Conservation (phyloP, 805 yeast species). For the Candida ortonii region DNA sequence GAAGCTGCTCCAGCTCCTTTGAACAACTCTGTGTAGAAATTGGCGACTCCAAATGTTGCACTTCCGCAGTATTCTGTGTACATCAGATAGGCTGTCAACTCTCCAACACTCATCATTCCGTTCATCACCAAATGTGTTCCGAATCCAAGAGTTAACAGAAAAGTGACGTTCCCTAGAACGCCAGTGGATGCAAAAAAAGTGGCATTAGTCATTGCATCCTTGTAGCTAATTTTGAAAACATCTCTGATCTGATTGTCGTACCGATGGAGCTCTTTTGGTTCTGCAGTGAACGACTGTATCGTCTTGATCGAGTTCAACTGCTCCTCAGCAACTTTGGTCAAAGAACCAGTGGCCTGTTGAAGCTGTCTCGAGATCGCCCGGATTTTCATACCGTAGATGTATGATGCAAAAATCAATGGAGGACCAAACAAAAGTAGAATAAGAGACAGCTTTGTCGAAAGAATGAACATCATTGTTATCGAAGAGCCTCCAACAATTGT, state of each 20-base stretch:
- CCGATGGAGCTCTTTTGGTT: constrained; percentile 68
- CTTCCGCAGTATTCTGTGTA: constrained; percentile 93
- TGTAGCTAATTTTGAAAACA: constrained; percentile 67
- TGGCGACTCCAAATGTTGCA: constrained; percentile 86
- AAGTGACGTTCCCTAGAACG: constrained; percentile 75
- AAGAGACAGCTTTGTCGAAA: constrained; percentile 74
- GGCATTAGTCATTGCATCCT: constrained; percentile 80
- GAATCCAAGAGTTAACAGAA: constrained; percentile 69
- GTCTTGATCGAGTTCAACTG: constrained; percentile 82
- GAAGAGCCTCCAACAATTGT: constrained; percentile 79
- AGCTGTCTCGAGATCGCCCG: constrained; percentile 71
- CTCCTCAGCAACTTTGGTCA: constrained; percentile 91
- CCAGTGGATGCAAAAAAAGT: constrained; percentile 78
- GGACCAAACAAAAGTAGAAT: constrained; percentile 80
- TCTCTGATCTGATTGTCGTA: constrained; percentile 70
- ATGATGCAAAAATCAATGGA: constrained; percentile 77
- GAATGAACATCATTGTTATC: constrained; percentile 84
- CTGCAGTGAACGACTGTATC: constrained; percentile 89
- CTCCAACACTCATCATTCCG: constrained; percentile 81
- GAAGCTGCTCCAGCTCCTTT: constrained; percentile 97
- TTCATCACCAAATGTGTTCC: constrained; percentile 77
- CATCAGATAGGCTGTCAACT: constrained; percentile 88
- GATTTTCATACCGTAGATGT: constrained; percentile 78
- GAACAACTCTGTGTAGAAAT: constrained; percentile 90
- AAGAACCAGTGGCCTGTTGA: constrained; percentile 81